These are phyloP conservation scores for Daldinia eschscholtzii DNA, from an alignment of 2,329 filamentous ascomycete genomes.

Conservation along the genomic window DNA sequence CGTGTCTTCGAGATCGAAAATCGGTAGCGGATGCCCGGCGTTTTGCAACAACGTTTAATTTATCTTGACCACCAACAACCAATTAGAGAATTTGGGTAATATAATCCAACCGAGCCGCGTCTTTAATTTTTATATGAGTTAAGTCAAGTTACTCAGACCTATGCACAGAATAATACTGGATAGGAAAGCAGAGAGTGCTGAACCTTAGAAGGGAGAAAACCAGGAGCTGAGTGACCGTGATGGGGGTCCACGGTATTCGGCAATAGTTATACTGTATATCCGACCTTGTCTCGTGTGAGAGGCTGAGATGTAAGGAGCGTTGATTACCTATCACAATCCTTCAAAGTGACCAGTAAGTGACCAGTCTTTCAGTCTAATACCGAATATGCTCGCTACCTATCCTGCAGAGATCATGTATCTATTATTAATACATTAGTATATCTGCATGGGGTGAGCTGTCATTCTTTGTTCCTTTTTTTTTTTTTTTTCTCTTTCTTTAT, in stretches of 20 bases:
- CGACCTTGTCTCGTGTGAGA: slow-evolving; percentile 8
- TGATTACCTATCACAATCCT: slow-evolving; percentile 38
- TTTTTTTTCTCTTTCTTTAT: slow-evolving; percentile 9
- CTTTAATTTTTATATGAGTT: slow-evolving; percentile 19
- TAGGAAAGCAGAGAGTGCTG: slow-evolving; percentile 14
- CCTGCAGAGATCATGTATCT: slow-evolving; percentile 24
- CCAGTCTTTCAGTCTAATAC: slow-evolving; percentile 13
- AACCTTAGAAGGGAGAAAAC: slow-evolving; percentile 16
- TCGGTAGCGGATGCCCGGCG: slow-evolving; percentile 3
- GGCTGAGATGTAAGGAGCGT: slow-evolving; percentile 15
- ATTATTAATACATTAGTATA: slow-evolving; percentile 31
- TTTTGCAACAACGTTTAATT: slow-evolving; percentile 16
- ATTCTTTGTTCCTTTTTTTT: slow-evolving; percentile 22
- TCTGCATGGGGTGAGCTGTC: slow-evolving; percentile 22
- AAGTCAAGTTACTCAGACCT: slow-evolving; percentile 14
- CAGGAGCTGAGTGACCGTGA: slow-evolving; percentile 19
- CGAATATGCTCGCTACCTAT: slow-evolving; percentile 29
- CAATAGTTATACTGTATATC: slow-evolving; percentile 41
- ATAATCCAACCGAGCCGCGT: slow-evolving; percentile 6
- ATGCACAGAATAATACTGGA: slow-evolving; percentile 12
- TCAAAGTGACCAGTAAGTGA: slow-evolving; percentile 32
- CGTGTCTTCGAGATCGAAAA: slow-evolving; percentile 7
- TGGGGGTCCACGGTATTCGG: slow-evolving; percentile 39
- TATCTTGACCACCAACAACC: slow-evolving; percentile 20
- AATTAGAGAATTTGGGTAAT: slow-evolving; percentile 10